Evolutionary conservation across 2,329 filamentous ascomycete species (phyloP), one percentile per base, ranked within the genome.

Genomic region (Talaromyces albobiverticillius): DNA sequence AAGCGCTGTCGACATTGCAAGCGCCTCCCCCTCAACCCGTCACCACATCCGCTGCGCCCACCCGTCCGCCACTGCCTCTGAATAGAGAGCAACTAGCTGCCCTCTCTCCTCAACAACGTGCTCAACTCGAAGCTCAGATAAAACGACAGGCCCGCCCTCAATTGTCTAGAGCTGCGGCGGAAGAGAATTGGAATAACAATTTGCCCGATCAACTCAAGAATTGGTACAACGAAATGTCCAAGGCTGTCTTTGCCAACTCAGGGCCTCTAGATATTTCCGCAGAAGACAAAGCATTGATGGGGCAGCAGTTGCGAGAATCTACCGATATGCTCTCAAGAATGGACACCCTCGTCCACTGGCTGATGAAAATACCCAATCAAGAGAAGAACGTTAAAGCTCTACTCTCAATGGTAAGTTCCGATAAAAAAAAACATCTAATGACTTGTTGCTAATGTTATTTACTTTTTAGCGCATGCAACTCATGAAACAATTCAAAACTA

Each of bases 401-500:
- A 29, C 63, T 75, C 46, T 65, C 64, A 34, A 74, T 72, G 68
- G 71, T 72, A 63, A 55, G 67, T 58, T 36, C 16, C 40, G 6
- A 26, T 18, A n/a, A n/a, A n/a, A n/a, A n/a, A n/a, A n/a, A n/a
- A n/a, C n/a, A 40, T 31, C n/a, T 22, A 41, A 52, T 40, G 6
- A 22, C 8, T 41, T 31, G 14, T 53, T 11, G 48, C 32, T 42
- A n/a, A 41, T 22, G 10, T 29, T 16, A 11, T 36, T 13, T 10
- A 3, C 2, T 46, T 54, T 42, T 25, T 58, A 76, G 69, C 73
- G 75, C 32, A 64, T 75, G 36, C 68, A 75, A 59, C 64, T 79
- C 47, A 71, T 77, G 67, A 69, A 71, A 41, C 76, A 79, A 57
- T 77, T 74, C 60, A 75, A 73, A 53, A 64, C 66, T 3, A 63